These are phyloP conservation scores for Dillenia turbinata DNA, from an alignment of 164 flowering plant species.

Conservation along the genomic window DNA sequence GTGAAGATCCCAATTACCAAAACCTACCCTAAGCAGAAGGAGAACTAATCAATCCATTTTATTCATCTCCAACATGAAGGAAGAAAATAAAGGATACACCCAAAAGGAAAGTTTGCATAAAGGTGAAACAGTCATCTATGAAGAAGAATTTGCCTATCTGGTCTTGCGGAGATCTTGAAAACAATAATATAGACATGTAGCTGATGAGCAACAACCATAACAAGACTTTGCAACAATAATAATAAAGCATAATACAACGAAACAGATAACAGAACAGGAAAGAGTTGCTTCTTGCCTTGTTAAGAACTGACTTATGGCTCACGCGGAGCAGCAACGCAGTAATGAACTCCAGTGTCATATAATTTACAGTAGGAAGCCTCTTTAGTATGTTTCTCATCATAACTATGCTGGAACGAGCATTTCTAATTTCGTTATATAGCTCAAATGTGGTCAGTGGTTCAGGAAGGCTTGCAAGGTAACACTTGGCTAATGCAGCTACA, in stretches of 20 bases:
- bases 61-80: too few species aligned
- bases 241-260: not conserved
- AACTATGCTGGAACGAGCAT: constrained; percentile 67
- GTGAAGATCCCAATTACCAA: too few species aligned
- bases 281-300: constrained; percentile 48
- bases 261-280: not conserved
- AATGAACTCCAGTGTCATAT: constrained; percentile 75
- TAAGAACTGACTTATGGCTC: constrained; percentile 81
- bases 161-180: too few species aligned
- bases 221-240: too few species aligned
- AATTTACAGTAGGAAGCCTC: constrained; percentile 81
- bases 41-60: too few species aligned
- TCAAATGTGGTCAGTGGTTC: constrained; percentile 80
- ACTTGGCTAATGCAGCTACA: constrained; percentile 66
- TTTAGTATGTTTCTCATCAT: constrained; percentile 60
- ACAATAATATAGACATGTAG: too few species aligned
- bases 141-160: too few species aligned
- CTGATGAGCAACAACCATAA: too few species aligned
- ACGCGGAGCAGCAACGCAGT: constrained; percentile 81
- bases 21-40: too few species aligned
- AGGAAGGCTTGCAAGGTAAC: constrained; percentile 88
- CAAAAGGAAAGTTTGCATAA: too few species aligned
- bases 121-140: too few species aligned
- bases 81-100: too few species aligned
- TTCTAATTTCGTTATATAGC: constrained; percentile 67